A percentile compares a stretch with the other conserved stretches of the same genome.
Evolutionary conservation across 306 rosid species (phyloP).

Genomic region (Ammopiptanthus mongolicus): DNA sequence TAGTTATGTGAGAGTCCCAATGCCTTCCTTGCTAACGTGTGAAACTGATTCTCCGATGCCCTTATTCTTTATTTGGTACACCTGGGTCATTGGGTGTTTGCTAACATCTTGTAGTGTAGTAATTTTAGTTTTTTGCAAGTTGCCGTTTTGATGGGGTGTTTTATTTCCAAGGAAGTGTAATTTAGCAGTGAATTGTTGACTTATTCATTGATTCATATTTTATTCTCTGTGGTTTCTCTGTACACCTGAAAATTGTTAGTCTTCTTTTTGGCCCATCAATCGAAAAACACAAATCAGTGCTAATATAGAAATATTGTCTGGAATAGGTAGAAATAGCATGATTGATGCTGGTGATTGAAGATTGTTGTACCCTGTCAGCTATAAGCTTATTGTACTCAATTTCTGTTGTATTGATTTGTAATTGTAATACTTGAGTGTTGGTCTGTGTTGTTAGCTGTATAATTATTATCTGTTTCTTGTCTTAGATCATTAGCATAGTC

Average conservation of each 20-base stretch:
- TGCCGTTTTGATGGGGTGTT: background rate
- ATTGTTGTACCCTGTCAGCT: background rate
- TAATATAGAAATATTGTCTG: background rate
- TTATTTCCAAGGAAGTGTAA: background rate
- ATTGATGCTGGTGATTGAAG: background rate
- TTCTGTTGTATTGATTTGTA: background rate
- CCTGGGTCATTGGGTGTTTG: too few relatives aligned
- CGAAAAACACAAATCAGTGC: background rate
- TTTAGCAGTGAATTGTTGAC: background rate
- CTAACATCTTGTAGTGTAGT: background rate
- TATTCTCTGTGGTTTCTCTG: background rate
- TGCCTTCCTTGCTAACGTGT: too few relatives aligned
- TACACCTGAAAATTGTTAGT: background rate
- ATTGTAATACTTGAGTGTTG: background rate
- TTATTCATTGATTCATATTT: background rate
- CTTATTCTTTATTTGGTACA: too few relatives aligned
- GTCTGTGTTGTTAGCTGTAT: background rate
- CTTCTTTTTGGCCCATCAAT: conserved; percentile 1
- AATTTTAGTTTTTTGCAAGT: background rate
- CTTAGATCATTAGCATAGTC: background rate
- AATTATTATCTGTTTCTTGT: background rate
- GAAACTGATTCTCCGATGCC: too few relatives aligned
- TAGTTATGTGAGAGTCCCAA: too few relatives aligned
- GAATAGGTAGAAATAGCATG: background rate
- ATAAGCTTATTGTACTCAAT: background rate